Evolutionary conservation across 225 moss, liverwort and hornwort species (phyloP).

Genomic region (Straminergon stramineum): DNA sequence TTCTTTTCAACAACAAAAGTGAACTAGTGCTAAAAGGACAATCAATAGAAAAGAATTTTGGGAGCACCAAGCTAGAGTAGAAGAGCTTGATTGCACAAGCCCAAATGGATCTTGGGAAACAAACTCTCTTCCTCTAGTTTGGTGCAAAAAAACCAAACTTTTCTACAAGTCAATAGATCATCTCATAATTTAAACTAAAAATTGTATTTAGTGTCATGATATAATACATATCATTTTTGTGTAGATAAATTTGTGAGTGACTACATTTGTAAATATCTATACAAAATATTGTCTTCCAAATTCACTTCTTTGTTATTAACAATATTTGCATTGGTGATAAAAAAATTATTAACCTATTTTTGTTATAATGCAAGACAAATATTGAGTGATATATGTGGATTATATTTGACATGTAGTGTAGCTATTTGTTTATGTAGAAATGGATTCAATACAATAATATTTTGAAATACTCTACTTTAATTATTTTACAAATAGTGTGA

Average conservation of each 20-base stretch:
- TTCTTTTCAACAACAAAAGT: background rate
- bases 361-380: background rate
- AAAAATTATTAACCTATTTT: background rate
- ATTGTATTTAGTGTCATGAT: too few relatives aligned
- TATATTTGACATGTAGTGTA: background rate
- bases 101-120: background rate
- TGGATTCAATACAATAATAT: background rate
- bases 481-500: background rate
- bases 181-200: background rate
- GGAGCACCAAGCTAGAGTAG: too few relatives aligned
- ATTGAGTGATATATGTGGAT: background rate
- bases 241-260: background rate
- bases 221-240: background rate
- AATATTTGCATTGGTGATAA: background rate
- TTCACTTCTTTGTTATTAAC: background rate
- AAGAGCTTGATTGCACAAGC: too few relatives aligned
- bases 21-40: background rate
- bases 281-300: background rate
- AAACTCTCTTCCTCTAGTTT: fast-evolving
- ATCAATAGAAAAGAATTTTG: background rate
- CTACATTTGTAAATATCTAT: background rate
- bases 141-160: too few relatives aligned
- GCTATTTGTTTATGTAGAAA: background rate
- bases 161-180: background rate
- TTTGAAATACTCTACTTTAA: background rate